A percentile compares a stretch with the other conserved stretches of the same genome.
These are phyloP conservation scores for Trichosporon sp. DNA, from an alignment of 1,284 basidiomycete genomes.

Conservation along the genomic window DNA sequence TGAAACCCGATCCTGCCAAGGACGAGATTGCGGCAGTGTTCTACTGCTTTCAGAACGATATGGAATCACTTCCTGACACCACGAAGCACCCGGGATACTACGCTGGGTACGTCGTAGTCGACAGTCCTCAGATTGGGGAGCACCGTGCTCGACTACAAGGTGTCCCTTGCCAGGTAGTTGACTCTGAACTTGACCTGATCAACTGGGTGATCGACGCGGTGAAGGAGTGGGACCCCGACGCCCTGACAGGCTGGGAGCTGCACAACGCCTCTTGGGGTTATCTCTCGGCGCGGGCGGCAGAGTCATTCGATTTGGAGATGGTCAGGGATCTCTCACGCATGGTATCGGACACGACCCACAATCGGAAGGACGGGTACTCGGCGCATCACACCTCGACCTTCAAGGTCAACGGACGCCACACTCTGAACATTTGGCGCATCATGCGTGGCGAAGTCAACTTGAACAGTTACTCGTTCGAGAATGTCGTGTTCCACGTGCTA, in stretches of 20 bases:
- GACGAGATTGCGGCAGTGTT: slow-evolving; percentile 75
- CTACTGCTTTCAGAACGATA: slow-evolving; percentile 67
- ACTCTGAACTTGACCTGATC: slow-evolving; percentile 78
- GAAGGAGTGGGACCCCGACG: slow-evolving; percentile 81
- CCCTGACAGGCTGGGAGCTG: slow-evolving; percentile 89
- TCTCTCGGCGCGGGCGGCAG: slow-evolving; percentile 63
- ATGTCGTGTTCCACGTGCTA: slow-evolving; percentile 79
- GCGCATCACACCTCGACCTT: slow-evolving; percentile 77
- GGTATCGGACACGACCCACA: slow-evolving; percentile 57
- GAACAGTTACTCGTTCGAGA: slow-evolving; percentile 84
- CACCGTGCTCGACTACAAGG: slow-evolving; percentile 48
- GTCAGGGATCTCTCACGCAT: slow-evolving; percentile 71
- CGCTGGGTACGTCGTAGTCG: slow-evolving; percentile 67
- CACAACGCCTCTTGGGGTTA: slow-evolving; percentile 91
- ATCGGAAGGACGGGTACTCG: slow-evolving; percentile 70
- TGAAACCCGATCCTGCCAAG: slow-evolving; percentile 70
- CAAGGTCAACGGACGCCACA: slow-evolving; percentile 82
- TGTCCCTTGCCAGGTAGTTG: slow-evolving; percentile 63
- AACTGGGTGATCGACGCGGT: slow-evolving; percentile 78
- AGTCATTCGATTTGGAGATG: slow-evolving; percentile 43
- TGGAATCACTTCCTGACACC: slow-evolving; percentile 58
- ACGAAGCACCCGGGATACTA: slow-evolving; percentile 56
- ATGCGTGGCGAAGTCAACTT: slow-evolving; percentile 83
- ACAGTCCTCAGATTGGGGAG: slow-evolving; percentile 38
- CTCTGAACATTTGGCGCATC: slow-evolving; percentile 89